Conservation (phyloP, 352 stramenopile genomes). For the Pythium phragmitis region DNA sequence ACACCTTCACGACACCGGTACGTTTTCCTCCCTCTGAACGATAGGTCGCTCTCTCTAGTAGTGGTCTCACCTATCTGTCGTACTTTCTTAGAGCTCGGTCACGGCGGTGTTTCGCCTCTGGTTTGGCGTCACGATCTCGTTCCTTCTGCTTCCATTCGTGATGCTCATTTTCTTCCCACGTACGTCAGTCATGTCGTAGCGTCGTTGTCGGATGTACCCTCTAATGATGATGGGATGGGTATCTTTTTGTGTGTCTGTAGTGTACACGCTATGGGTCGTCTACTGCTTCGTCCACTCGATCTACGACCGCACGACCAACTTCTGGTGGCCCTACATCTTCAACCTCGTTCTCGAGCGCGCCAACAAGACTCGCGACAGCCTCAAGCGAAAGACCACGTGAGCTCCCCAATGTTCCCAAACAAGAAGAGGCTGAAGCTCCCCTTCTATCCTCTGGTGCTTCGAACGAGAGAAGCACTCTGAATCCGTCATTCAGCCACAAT, state of each 20-base stretch:
- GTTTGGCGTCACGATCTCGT: constrained; percentile 62
- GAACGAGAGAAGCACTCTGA: constrained; percentile 6
- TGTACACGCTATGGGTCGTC: constrained; percentile 78
- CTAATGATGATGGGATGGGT: neutral
- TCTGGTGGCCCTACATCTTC: constrained; percentile 86
- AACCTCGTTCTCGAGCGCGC: constrained; percentile 68
- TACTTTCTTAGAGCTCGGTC: constrained; percentile 48
- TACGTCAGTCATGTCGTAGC: constrained; percentile 30
- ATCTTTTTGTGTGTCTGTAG: constrained; percentile 21
- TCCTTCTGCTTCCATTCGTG: constrained; percentile 66
- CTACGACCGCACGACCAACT: constrained; percentile 82
- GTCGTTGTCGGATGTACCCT: neutral
- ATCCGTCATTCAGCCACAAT: neutral
- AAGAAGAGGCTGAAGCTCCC: neutral
- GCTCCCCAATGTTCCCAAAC: neutral
- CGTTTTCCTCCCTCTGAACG: constrained; percentile 5
- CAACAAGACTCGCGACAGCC: constrained; percentile 52
- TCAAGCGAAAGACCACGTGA: constrained; percentile 38
- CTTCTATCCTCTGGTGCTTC: neutral
- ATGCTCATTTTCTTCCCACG: constrained; percentile 80
- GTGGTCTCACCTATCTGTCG: constrained; percentile 7
- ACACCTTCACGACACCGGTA: constrained; percentile 31
- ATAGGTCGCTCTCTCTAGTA: neutral
- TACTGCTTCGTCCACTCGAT: constrained; percentile 85
- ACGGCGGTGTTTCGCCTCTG: constrained; percentile 70